Conservation (phyloP, 2,329 filamentous ascomycete species). For the Fusarium stilboides region DNA sequence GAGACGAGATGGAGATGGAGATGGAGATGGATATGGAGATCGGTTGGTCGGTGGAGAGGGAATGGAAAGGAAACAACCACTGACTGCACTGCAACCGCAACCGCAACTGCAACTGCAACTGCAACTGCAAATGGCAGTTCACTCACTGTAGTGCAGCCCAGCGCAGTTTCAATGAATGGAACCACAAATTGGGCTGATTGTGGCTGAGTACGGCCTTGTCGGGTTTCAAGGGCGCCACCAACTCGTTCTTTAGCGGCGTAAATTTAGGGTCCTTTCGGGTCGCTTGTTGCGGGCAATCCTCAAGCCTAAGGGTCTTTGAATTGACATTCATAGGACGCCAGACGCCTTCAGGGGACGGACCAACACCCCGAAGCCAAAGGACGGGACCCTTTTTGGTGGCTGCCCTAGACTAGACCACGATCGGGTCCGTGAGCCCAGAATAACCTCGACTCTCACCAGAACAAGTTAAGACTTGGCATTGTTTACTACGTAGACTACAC, state of each 20-base stretch:
- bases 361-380: neutral
- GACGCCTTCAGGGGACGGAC: slow-evolving; percentile 7
- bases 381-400: slow-evolving; percentile 17
- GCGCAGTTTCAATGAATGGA: slow-evolving; percentile 11
- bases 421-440: neutral
- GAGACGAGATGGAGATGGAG: too few relatives aligned
- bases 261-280: slow-evolving; percentile 5
- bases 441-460: neutral
- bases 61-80: slow-evolving; percentile 27
- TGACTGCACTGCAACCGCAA: neutral
- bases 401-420: slow-evolving; percentile 2
- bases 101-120: too few relatives aligned
- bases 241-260: slow-evolving; percentile 26
- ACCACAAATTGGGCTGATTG: slow-evolving; percentile 40
- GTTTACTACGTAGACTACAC: slow-evolving; percentile 3
- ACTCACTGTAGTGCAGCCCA: too few relatives aligned
- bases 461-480: slow-evolving; percentile 9
- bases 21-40: slow-evolving; percentile 33
- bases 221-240: slow-evolving; percentile 29
- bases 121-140: too few relatives aligned
- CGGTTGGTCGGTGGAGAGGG: slow-evolving; percentile 35
- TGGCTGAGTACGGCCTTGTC: slow-evolving; percentile 38
- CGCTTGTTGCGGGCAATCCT: neutral
- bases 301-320: slow-evolving; percentile 21
- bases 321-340: neutral